phyloP scores from a whole-genome alignment of 2,329 filamentous ascomycete species.

The Teratosphaeria destructans region DNA sequence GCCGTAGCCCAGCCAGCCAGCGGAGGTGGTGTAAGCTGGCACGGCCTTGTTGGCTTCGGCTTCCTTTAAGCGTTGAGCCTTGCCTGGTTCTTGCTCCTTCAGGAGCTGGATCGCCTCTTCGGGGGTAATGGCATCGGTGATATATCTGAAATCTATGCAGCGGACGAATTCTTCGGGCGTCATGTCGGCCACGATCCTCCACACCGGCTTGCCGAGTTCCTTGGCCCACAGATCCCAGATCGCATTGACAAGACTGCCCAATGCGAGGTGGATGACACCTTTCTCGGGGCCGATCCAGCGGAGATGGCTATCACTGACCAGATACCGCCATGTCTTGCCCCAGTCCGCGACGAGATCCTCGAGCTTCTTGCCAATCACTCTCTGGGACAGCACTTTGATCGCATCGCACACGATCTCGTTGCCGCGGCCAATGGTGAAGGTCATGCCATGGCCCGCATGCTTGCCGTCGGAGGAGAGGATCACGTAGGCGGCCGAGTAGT shows the following conservation, averaged over 20 bases:
- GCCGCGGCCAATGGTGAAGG: constrained; percentile 78
- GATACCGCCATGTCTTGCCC: constrained; percentile 81
- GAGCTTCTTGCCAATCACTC: constrained; percentile 64
- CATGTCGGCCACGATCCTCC: constrained; percentile 85
- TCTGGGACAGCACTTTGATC: constrained; percentile 66
- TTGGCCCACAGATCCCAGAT: constrained; percentile 97
- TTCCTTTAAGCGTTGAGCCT: constrained; percentile 61
- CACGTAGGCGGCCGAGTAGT: constrained; percentile 92
- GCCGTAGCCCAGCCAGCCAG: constrained; percentile 84
- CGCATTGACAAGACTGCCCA: constrained; percentile 76
- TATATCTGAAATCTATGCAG: constrained; percentile 91
- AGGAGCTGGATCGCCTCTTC: constrained; percentile 70
- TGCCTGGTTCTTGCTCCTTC: constrained; percentile 53
- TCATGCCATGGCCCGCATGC: constrained; percentile 68
- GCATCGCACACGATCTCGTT: constrained; percentile 87
- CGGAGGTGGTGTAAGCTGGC: constrained; percentile 81
- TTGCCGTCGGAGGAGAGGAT: constrained; percentile 72
- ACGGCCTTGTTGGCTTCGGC: constrained; percentile 66
- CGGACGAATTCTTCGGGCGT: constrained; percentile 73
- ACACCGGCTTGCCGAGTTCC: constrained; percentile 73
- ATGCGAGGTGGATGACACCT: constrained; percentile 83
- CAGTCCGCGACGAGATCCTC: constrained; percentile 68
- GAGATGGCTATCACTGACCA: constrained; percentile 83
- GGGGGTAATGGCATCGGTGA: constrained; percentile 83
- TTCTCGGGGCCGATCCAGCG: constrained; percentile 94